These are phyloP conservation scores for Phaeosphaeria sp. DNA, from an alignment of 2,329 filamentous ascomycete species.

Conservation along the genomic window DNA sequence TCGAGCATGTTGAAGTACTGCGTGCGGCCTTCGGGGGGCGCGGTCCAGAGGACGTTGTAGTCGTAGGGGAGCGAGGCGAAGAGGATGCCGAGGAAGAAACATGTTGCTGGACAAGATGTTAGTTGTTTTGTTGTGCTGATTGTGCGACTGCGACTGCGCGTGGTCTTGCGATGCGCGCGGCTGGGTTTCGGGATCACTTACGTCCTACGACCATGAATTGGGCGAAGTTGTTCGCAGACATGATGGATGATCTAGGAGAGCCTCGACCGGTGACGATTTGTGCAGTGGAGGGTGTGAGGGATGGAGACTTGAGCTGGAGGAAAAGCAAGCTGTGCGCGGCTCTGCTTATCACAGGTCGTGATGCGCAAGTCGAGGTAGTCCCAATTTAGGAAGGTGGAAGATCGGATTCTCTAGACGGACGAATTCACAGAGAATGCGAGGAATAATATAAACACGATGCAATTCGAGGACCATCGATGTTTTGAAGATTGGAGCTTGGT, in stretches of 20 bases:
- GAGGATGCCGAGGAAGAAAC: slow-evolving; percentile 97
- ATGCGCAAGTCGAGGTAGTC: slow-evolving; percentile 28
- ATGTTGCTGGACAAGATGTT: slow-evolving; percentile 61
- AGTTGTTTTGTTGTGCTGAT: slow-evolving; percentile 13
- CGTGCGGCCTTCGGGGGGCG: slow-evolving; percentile 64
- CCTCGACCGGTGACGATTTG: neutral
- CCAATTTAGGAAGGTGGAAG: slow-evolving; percentile 37
- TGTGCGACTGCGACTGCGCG: neutral
- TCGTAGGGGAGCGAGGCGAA: slow-evolving; percentile 97
- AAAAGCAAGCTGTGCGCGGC: slow-evolving; percentile 14
- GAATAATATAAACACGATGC: neutral
- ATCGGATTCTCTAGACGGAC: slow-evolving; percentile 14
- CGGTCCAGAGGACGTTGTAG: slow-evolving; percentile 85
- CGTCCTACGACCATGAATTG: slow-evolving; percentile 97
- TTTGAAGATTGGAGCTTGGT: neutral
- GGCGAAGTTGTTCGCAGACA: slow-evolving; percentile 72
- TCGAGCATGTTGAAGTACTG: slow-evolving; percentile 86
- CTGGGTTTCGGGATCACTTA: slow-evolving; percentile 58
- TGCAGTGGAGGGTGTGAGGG: slow-evolving; percentile 11
- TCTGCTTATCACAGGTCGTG: slow-evolving; percentile 16
- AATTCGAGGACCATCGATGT: neutral
- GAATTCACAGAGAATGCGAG: neutral
- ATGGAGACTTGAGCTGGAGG: slow-evolving; percentile 13
- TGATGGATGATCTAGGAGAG: slow-evolving; percentile 18
- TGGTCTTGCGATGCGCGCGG: neutral